These are phyloP conservation scores for Colletotrichum sp. DNA, from an alignment of 2,329 filamentous ascomycete genomes.

Conservation along the genomic window DNA sequence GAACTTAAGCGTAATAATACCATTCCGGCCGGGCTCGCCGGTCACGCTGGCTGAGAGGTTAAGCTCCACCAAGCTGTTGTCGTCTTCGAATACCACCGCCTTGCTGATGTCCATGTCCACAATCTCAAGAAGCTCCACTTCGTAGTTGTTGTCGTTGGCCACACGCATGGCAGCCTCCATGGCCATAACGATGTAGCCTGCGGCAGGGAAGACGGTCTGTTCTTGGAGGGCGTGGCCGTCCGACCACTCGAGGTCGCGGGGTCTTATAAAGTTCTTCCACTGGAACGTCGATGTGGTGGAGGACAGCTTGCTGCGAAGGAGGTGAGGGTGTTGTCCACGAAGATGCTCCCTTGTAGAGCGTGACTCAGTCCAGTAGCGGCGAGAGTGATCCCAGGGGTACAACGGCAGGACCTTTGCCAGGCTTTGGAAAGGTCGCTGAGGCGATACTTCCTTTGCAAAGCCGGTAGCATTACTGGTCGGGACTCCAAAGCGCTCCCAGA, in stretches of 20 bases:
- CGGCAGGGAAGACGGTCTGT: conserved; percentile 46
- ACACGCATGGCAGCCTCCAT: conserved; percentile 40
- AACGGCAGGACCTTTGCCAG: conserved; percentile 32
- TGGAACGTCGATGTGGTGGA: neutral
- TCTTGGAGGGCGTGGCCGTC: conserved; percentile 37
- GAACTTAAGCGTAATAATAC: neutral
- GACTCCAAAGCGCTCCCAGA: conserved; percentile 24
- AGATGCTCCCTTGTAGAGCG: neutral
- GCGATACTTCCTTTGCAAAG: neutral
- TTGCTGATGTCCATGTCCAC: neutral
- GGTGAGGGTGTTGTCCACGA: conserved; percentile 28
- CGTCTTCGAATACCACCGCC: neutral
- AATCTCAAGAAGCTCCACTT: neutral
- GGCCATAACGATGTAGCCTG: conserved; percentile 47
- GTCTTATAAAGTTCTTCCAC: conserved; percentile 14
- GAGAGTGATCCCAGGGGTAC: conserved; percentile 46
- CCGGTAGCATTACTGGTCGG: neutral
- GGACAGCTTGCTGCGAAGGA: conserved; percentile 27
- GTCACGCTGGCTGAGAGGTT: neutral
- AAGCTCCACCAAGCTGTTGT: neutral
- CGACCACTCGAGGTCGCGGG: conserved; percentile 37
- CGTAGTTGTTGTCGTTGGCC: neutral
- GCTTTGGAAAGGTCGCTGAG: neutral
- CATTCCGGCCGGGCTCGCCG: neutral
- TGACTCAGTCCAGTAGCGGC: conserved; percentile 32